Evolutionary conservation across 2,329 filamentous ascomycete genomes (phyloP).

Genomic region (Aspergillus versicolor): DNA sequence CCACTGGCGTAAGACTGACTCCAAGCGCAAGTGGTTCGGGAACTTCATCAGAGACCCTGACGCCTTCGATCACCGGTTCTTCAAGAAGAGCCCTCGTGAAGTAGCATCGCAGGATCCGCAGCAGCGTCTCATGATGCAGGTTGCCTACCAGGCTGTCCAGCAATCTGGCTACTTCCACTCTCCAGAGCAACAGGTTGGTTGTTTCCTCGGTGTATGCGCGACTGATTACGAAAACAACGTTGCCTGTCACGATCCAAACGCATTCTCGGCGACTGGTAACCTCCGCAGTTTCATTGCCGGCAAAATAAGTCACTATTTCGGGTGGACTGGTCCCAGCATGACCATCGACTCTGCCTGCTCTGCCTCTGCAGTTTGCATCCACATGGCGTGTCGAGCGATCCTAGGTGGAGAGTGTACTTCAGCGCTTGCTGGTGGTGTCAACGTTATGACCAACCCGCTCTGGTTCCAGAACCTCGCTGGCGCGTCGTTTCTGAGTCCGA

Average conservation of each 20-base stretch:
- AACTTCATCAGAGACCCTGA: constrained; percentile 18
- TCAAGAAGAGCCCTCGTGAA: constrained; percentile 29
- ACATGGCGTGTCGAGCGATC: constrained; percentile 24
- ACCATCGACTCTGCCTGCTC: constrained; percentile 47
- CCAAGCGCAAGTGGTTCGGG: constrained; percentile 11
- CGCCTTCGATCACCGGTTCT: constrained; percentile 33
- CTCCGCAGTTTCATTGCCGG: constrained; percentile 17
- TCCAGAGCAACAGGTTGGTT: constrained; percentile 21
- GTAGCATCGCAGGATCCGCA: constrained; percentile 30
- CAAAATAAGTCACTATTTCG: constrained; percentile 45
- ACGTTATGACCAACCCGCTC: constrained; percentile 28
- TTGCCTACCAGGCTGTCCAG: constrained; percentile 33
- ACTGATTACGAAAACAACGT: constrained; percentile 31
- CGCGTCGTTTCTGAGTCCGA: constrained; percentile 44
- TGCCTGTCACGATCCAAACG: constrained; percentile 27
- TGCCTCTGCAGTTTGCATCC: constrained; percentile 38
- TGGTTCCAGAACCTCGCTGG: constrained; percentile 27
- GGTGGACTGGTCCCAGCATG: constrained; percentile 38
- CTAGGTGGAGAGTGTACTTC: constrained; percentile 22
- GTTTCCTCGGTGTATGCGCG: constrained; percentile 26
- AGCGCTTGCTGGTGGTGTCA: constrained; percentile 38
- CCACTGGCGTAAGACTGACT: not conserved
- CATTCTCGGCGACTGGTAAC: constrained; percentile 25
- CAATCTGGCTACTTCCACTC: constrained; percentile 28
- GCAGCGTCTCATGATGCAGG: constrained; percentile 27